Evolutionary conservation across 345 rosid species (phyloP), one percentile per base, ranked within the genome.

Genomic region (Aquilaria malaccensis): DNA sequence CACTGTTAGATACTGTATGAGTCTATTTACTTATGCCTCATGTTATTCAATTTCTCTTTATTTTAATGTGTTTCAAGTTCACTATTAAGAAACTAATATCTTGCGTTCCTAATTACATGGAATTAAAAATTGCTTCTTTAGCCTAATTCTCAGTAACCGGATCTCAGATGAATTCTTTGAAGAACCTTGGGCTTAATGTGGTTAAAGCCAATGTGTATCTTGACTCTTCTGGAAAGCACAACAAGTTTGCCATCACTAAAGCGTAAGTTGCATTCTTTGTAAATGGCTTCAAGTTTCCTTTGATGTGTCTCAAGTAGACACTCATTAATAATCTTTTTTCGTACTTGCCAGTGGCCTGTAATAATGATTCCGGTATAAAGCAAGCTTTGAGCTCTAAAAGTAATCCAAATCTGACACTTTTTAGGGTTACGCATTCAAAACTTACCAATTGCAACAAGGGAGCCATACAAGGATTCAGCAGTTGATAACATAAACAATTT

Each of bases 181-280:
- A 89, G 64, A 87, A 84, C 84, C 90, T 93, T 54, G 97, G 99
- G 6, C 73, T 89, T 59, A 89, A 93, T 86, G 99, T 93, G 31
- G 83, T 80, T 37, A 93, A 93, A 80, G 99, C 97, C 45, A 87
- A 84, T 77, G 96, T 93, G 65, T 84, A 68, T 79, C 72, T 87
- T 33, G 97, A 93, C 75, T 87, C 97, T 73, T 89, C 99, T 30
- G 99, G 97, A 67, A 93, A 89, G 76, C 97, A 87, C 81, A 89
- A 89, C 81, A 87, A 66, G 63, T 94, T 94, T 53, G 65, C 88
- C 71, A 84, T 94, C 70, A 94, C 97, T 50, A 83, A 70, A 77
- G 79, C 83, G 99, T 93, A 79, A 69, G 97, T 72, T 68, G n/a
- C 52, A 43, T 72, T 52, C 47, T 33, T 29, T 47, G 13, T 10